Evolutionary conservation across 768 basidiomycete species (phyloP).

Genomic region (Lentinus tigrinus): DNA sequence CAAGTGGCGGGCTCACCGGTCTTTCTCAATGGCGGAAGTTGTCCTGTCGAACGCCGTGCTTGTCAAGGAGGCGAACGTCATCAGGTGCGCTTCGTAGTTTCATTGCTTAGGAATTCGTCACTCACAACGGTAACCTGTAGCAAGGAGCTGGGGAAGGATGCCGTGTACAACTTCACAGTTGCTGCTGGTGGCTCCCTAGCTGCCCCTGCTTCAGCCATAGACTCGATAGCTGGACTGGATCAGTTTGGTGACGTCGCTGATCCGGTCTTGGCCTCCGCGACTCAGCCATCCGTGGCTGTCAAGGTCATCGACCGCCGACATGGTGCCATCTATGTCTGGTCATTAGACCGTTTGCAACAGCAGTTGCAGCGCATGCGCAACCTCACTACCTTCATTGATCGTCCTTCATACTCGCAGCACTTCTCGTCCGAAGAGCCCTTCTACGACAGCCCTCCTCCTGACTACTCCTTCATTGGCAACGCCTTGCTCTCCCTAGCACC

Average conservation of each 20-base stretch:
- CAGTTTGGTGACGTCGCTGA: constrained; percentile 95
- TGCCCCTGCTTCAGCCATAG: constrained; percentile 78
- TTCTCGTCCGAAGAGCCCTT: constrained; percentile 94
- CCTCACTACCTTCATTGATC: constrained; percentile 83
- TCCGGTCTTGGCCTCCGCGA: constrained; percentile 65
- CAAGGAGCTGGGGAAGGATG: constrained; percentile 83
- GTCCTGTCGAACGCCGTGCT: constrained; percentile 81
- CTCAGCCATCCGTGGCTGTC: constrained; percentile 82
- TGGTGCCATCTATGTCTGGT: constrained; percentile 90
- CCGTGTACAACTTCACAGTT: constrained; percentile 90
- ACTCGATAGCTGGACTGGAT: constrained; percentile 82
- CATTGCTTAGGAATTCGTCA: too few species aligned
- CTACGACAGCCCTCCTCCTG: constrained; percentile 82
- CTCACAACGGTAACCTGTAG: too few species aligned
- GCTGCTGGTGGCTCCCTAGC: constrained; percentile 80
- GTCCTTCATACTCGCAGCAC: constrained; percentile 91
- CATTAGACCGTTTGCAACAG: constrained; percentile 81
- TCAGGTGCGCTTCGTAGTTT: constrained; percentile 60
- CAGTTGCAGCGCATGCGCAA: constrained; percentile 94
- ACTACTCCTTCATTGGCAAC: constrained; percentile 92
- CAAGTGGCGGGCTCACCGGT: constrained; percentile 80
- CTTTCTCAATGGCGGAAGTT: constrained; percentile 91
- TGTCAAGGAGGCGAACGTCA: constrained; percentile 93
- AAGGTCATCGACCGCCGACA: constrained; percentile 90
- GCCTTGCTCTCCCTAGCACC: constrained; percentile 80